These are phyloP conservation scores for Apiotrichum mycotoxinovorans DNA, from an alignment of 1,284 basidiomycete genomes.

Conservation along the genomic window DNA sequence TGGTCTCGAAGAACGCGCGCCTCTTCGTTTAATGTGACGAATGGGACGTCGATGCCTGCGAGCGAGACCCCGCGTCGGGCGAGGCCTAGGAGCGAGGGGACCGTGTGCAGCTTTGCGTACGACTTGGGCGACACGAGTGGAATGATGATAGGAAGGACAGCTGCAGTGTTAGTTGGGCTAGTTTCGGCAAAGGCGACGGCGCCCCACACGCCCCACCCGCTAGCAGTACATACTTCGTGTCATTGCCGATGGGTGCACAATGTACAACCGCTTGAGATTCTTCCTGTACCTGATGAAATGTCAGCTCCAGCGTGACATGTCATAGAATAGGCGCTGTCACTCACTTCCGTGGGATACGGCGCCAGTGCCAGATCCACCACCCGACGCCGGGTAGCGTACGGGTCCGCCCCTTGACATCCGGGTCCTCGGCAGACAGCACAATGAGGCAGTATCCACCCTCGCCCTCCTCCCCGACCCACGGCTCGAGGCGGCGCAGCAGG, in stretches of 20 bases:
- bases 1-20: constrained; percentile 23
- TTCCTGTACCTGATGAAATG: constrained; percentile 33
- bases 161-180: constrained; percentile 13
- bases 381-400: constrained; percentile 29
- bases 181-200: no score
- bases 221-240: constrained; percentile 29
- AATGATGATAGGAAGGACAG: constrained; percentile 32
- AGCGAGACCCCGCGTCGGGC: constrained; percentile 24
- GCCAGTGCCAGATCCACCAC: constrained; percentile 42
- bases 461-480: constrained; percentile 39
- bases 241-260: constrained; percentile 39
- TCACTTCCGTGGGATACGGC: constrained; percentile 36
- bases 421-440: constrained; percentile 35
- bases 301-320: neutral
- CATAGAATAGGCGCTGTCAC: constrained; percentile 1
- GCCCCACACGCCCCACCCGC: no score
- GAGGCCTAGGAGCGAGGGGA: constrained; percentile 31
- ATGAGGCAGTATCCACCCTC: constrained; percentile 38
- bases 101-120: constrained; percentile 37
- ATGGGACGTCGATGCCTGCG: constrained; percentile 29
- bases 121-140: constrained; percentile 44
- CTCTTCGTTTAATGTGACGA: constrained; percentile 33
- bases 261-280: constrained; percentile 43
- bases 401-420: constrained; percentile 13
- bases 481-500: constrained; percentile 30